These are phyloP conservation scores for Elsinoe necatrix DNA, from an alignment of 2,329 filamentous ascomycete species.

Conservation along the genomic window DNA sequence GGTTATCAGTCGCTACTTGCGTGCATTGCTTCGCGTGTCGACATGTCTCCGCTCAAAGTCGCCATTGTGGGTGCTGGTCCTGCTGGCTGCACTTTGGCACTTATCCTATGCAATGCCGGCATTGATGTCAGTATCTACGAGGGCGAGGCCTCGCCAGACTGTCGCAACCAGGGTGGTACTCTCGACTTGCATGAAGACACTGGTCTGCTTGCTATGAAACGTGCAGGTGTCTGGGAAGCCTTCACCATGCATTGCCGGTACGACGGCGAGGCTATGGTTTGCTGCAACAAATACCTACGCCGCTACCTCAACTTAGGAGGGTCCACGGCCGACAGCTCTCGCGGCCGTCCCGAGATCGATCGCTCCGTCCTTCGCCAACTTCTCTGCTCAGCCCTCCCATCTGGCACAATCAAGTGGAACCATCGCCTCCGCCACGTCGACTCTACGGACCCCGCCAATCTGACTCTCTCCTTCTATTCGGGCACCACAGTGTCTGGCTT, in stretches of 20 bases:
- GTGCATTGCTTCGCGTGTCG: neutral
- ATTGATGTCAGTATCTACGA: constrained; percentile 29
- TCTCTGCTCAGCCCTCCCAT: constrained; percentile 27
- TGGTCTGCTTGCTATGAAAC: constrained; percentile 28
- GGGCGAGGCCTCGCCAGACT: constrained; percentile 24
- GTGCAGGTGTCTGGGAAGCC: constrained; percentile 28
- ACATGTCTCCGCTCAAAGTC: constrained; percentile 21
- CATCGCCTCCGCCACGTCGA: constrained; percentile 25
- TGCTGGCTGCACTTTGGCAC: constrained; percentile 29
- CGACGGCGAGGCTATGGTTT: constrained; percentile 36
- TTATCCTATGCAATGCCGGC: constrained; percentile 25
- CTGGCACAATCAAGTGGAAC: constrained; percentile 27
- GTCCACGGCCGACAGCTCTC: constrained; percentile 22
- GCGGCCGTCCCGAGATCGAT: constrained; percentile 32
- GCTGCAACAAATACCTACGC: constrained; percentile 34
- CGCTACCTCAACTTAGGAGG: constrained; percentile 23
- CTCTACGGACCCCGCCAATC: constrained; percentile 14
- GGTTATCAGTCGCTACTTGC: neutral
- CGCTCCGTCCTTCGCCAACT: constrained; percentile 28
- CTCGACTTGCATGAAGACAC: constrained; percentile 31
- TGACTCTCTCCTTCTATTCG: constrained; percentile 27
- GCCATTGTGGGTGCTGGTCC: constrained; percentile 34
- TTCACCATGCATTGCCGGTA: constrained; percentile 32
- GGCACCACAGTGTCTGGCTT: constrained; percentile 26
- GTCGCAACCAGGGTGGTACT: constrained; percentile 30